phyloP scores from a whole-genome alignment of 331 rosid species.

The Spiraea crenata region DNA sequence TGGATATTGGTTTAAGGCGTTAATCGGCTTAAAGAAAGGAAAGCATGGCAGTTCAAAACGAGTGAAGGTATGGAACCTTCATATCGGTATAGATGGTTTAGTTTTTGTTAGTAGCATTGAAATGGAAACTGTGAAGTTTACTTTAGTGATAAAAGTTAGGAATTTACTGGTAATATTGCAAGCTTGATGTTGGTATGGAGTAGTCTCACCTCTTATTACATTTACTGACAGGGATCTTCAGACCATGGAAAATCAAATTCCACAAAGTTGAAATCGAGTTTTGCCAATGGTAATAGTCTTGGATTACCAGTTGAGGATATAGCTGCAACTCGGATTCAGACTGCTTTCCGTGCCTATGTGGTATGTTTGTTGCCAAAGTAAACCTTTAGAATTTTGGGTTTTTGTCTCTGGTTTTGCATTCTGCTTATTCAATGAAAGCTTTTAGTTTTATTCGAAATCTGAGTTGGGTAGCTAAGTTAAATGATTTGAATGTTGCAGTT shows the following conservation, averaged over 20 bases:
- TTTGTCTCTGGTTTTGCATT: constrained; percentile 8
- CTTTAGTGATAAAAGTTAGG: too few species aligned
- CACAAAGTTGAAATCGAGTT: constrained; percentile 35
- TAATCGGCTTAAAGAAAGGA: constrained; percentile 57
- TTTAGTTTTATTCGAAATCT: neutral
- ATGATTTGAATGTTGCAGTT: neutral
- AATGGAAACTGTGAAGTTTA: neutral
- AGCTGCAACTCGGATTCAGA: constrained; percentile 87
- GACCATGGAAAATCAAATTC: constrained; percentile 37
- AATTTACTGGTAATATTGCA: constrained; percentile 3
- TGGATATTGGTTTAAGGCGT: constrained; percentile 83
- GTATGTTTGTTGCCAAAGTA: constrained; percentile 24
- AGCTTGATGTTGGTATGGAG: constrained; percentile 19
- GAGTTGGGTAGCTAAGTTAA: constrained; percentile 4
- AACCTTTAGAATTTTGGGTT: neutral
- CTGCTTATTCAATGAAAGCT: neutral
- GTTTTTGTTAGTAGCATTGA: neutral
- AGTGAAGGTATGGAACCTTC: constrained; percentile 51
- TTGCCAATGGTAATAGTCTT: constrained; percentile 42
- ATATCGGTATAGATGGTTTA: constrained; percentile 12
- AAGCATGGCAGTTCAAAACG: constrained; percentile 62
- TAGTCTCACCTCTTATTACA: constrained; percentile 21
- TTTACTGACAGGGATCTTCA: constrained; percentile 45
- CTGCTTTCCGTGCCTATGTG: constrained; percentile 78
- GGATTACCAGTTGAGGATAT: constrained; percentile 57